Evolutionary conservation across 345 rosid species (phyloP).

Genomic region (Excoecaria cochinchinensis): DNA sequence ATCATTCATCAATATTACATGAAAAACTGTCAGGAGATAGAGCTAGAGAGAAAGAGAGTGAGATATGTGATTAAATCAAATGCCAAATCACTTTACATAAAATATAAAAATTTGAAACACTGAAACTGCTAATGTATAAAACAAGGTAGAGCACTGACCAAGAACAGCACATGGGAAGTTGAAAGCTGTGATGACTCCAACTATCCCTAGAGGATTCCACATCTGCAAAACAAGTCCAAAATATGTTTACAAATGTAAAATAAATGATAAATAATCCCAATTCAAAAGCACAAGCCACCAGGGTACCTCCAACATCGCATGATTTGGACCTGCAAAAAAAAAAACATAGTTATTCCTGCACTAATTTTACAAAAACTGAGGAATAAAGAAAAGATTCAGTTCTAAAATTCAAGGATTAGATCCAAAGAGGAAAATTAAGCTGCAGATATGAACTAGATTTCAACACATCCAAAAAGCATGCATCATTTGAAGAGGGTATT

Average conservation of each 20-base stretch:
- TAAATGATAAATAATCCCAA: neutral
- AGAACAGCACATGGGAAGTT: constrained; percentile 98
- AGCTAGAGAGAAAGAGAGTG: neutral
- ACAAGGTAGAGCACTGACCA: constrained; percentile 50
- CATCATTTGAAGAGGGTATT: constrained; percentile 6
- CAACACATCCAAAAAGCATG: neutral
- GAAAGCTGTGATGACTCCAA: constrained; percentile 96
- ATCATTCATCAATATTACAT: too few relatives aligned
- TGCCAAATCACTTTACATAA: neutral
- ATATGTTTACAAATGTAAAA: constrained; percentile 14
- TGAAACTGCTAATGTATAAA: constrained; percentile 1
- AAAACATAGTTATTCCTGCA: constrained; percentile 18
- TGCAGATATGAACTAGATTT: constrained; percentile 13
- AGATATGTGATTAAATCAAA: neutral
- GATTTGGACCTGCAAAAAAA: constrained; percentile 83
- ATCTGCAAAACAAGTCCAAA: constrained; percentile 43
- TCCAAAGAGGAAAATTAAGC: neutral
- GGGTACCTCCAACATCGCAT: constrained; percentile 89
- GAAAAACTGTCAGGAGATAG: too few relatives aligned
- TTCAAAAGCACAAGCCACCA: constrained; percentile 20
- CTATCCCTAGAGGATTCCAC: constrained; percentile 98
- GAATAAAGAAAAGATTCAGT: neutral
- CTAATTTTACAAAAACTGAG: neutral
- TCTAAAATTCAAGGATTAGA: neutral
- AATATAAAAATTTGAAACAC: neutral